A percentile compares a stretch with the other conserved stretches of the same genome.
Conservation (phyloP, 2,329 filamentous ascomycete species). For the Cercospora sp. region DNA sequence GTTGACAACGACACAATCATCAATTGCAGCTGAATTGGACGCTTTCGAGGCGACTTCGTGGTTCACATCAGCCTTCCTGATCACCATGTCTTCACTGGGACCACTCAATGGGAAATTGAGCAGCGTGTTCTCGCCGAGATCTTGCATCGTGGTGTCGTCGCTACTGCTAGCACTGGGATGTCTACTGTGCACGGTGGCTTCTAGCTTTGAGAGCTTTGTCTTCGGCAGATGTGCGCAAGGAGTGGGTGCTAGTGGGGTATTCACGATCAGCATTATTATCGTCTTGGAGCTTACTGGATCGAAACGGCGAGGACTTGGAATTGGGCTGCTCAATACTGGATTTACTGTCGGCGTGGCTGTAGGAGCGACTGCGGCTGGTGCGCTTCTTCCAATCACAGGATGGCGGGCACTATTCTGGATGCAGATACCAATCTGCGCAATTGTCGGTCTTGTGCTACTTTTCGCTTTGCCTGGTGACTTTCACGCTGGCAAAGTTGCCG, state of each 20-base stretch:
- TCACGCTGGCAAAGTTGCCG: conserved; percentile 28
- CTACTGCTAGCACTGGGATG: conserved; percentile 62
- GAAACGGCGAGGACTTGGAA: conserved; percentile 67
- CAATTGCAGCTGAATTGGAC: conserved; percentile 72
- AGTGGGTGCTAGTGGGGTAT: conserved; percentile 68
- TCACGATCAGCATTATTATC: conserved; percentile 72
- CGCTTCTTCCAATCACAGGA: conserved; percentile 62
- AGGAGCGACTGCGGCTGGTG: conserved; percentile 69
- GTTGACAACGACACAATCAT: conserved; percentile 77
- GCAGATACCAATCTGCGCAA: conserved; percentile 65
- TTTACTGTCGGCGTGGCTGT: conserved; percentile 71
- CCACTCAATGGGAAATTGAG: conserved; percentile 72
- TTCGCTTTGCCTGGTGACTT: conserved; percentile 61
- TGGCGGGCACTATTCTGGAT: conserved; percentile 75
- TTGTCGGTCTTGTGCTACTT: conserved; percentile 63
- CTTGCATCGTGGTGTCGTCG: conserved; percentile 64
- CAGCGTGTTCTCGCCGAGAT: conserved; percentile 69
- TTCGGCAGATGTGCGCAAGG: conserved; percentile 68
- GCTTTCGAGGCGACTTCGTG: conserved; percentile 73
- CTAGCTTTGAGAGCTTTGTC: conserved; percentile 63
- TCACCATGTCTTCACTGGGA: conserved; percentile 59
- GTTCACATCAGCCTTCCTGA: conserved; percentile 79
- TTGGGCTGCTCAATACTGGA: conserved; percentile 72
- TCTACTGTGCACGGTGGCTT: conserved; percentile 63
- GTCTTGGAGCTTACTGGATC: conserved; percentile 71